Base-by-base conservation (phyloP, 441 rosid genomes). In the Syzygium malaccense region DNA sequence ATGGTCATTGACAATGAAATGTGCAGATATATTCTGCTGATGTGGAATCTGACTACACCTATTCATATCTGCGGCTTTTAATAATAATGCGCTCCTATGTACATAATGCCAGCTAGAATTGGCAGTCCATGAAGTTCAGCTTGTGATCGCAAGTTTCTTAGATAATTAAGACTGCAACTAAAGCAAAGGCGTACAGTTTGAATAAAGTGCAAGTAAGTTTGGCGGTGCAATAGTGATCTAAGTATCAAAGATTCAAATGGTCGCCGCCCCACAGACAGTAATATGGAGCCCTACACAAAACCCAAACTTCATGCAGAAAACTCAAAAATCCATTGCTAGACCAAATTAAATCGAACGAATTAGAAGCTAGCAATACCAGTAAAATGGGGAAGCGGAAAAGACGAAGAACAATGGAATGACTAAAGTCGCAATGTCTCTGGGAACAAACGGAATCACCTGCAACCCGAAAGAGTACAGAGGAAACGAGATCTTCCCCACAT, bases 371-470 rank as follows among this genome's bases (percentile, higher is more conserved):
- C n/a, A 37, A 25, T 14, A 87, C 71, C 62, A 9, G 14, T 30
- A 28, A 54, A n/a, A 53, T 10, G 19, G 8, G 57, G 48, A 2
- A 68, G 55, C 51, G 12, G 25, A 23, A 19, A 79, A 84, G 14
- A 23, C 66, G 71, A 80, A n/a, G 86, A 55, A 32, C 64, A 26
- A 10, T 13, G 64, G 28, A 26, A 58, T 58, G 26, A 75, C 83
- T 75, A 12, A 75, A 41, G n/a, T 41, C 15, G 51, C 25, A 75
- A 75, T 14, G 83, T 26, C 83, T 75, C n/a, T 12, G 18, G 86
- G 68, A 88, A 86, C 87, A 75, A 75, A 75, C 25, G 41, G 83
- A 75, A 75, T 68, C 71, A 97, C 98, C 97, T 94, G 95, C 88
- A 93, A 91, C 75, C 92, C 93, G 86, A 90, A 88, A 57, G 66